A percentile compares a stretch with the other conserved stretches of the same genome.
Evolutionary conservation across 164 flowering plant species (phyloP).

Genomic region (Vitis amurensis): DNA sequence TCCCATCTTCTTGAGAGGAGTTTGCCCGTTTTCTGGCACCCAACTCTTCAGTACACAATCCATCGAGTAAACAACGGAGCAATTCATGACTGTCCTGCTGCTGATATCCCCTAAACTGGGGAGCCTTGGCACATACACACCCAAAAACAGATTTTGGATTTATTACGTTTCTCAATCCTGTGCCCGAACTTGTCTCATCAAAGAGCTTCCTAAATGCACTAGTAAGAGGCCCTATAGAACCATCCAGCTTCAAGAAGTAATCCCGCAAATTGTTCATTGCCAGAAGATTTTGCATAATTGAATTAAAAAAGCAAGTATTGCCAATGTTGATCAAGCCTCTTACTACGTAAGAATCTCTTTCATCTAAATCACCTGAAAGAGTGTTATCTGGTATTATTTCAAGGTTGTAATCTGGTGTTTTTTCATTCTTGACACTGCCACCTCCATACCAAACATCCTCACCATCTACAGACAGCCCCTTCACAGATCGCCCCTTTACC

Average conservation of each 20-base stretch:
- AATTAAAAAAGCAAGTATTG: conserved; percentile 92
- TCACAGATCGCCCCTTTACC: conserved; percentile 41
- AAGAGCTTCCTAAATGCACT: conserved; percentile 73
- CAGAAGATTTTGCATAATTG: conserved; percentile 82
- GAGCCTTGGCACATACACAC: conserved; percentile 72
- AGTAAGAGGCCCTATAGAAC: conserved; percentile 56
- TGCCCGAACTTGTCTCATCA: conserved; percentile 48
- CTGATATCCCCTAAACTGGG: conserved; percentile 89
- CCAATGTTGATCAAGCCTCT: conserved; percentile 86
- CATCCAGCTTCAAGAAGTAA: conserved; percentile 47
- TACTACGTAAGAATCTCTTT: conserved; percentile 41
- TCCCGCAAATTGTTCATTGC: conserved; percentile 60
- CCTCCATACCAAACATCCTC: conserved; percentile 61
- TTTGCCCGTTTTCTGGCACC: conserved; percentile 30
- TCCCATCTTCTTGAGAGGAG: conserved; percentile 30
- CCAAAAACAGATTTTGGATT: conserved; percentile 80
- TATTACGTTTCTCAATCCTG: conserved; percentile 46
- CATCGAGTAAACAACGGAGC: conserved; percentile 88
- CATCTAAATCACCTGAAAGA: conserved; percentile 20
- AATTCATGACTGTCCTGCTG: conserved; percentile 98
- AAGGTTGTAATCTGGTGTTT: conserved; percentile 22
- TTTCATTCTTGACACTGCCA: conserved; percentile 41
- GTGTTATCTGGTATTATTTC: conserved; percentile 30
- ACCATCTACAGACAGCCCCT: conserved; percentile 38
- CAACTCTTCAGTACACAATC: conserved; percentile 66